Base-by-base conservation (phyloP, 1,284 basidiomycete species). In the Leccinum griseonigrum region DNA sequence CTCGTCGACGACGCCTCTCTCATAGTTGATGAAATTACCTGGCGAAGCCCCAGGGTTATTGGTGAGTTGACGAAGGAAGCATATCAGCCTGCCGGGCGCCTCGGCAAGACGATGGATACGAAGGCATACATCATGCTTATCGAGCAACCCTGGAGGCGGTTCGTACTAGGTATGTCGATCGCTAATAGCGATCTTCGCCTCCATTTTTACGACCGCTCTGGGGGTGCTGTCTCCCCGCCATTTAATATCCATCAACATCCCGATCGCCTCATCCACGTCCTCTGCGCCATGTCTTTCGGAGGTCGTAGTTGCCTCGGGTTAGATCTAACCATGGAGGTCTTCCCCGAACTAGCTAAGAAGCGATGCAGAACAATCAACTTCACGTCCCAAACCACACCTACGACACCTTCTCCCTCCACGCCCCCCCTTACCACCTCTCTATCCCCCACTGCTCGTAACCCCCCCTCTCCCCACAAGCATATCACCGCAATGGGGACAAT, bases 21-120 rank as follows among this genome's bases (percentile, higher is more conserved):
- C 6, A 18, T 28, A 8, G 4, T 58, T 3, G 46, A 58, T 9
- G 34, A 58, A 18, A 36, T 52, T 29, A 54, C 22, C 26, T 59
- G 58, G 52, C n/a, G 8, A 53, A 54, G 58, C 46, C 18, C 58
- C 7, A 54, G 34, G 14, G 43, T 54, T 13, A 7, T 54, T 16
- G 14, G 53, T 13, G 52, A 54, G 9, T 54, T 18, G 31, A 54
- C 43, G 6, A 54, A 59, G 31, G 57, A 54, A 34, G 6, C 5
- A 4, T 54, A 16, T 13, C 57, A 46, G 57, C 51, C 57, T 31
- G 51, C 57, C 2, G 22, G 18, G 8, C 28, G 11, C 28, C 52
- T 54, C 13, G 22, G 57, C 14, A 59, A 54, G 29, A 31, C 51
- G 9, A 59, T 59, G 57, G 57, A 59, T n/a, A 32, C n/a, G n/a